These are phyloP conservation scores for Lasiosphaeria miniovina DNA, from an alignment of 495 filamentous ascomycete species.

Conservation along the genomic window DNA sequence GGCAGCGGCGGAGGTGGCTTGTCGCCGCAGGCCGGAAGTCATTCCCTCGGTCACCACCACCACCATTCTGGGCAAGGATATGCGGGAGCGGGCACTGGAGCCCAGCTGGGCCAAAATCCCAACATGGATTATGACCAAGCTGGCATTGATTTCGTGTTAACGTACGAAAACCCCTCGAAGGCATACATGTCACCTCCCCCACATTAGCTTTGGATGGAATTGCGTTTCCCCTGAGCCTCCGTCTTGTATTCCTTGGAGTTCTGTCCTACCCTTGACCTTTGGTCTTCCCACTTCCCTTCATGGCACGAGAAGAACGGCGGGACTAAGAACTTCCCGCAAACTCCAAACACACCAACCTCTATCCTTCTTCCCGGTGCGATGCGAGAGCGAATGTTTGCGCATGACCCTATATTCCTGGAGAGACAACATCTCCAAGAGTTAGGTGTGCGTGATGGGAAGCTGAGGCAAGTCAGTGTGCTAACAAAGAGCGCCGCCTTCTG, in stretches of 20 bases:
- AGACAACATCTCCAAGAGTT: neutral
- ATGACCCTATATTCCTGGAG: neutral
- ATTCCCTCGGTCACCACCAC: conserved; percentile 32
- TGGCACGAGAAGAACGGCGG: neutral
- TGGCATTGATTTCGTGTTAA: conserved; percentile 93
- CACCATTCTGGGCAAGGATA: conserved; percentile 17
- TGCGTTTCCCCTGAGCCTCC: neutral
- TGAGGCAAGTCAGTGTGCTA: conserved; percentile 13
- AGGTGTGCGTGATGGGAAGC: neutral
- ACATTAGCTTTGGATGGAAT: conserved; percentile 29
- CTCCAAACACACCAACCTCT: neutral
- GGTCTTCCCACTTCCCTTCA: neutral
- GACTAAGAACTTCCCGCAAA: neutral
- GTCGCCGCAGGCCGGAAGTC: conserved; percentile 33
- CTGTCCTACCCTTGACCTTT: neutral
- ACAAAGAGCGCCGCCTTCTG: conserved; percentile 14
- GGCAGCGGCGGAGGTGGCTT: conserved; percentile 29
- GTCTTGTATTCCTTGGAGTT: neutral
- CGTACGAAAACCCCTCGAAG: conserved; percentile 68
- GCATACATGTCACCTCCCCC: conserved; percentile 64
- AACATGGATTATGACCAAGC: conserved; percentile 78
- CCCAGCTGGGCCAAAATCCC: conserved; percentile 34
- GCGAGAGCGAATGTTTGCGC: neutral
- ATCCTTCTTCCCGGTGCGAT: neutral
- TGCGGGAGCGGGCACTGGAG: conserved; percentile 12